Base-by-base conservation (phyloP, 345 rosid genomes). In the Nasturtium officinale region DNA sequence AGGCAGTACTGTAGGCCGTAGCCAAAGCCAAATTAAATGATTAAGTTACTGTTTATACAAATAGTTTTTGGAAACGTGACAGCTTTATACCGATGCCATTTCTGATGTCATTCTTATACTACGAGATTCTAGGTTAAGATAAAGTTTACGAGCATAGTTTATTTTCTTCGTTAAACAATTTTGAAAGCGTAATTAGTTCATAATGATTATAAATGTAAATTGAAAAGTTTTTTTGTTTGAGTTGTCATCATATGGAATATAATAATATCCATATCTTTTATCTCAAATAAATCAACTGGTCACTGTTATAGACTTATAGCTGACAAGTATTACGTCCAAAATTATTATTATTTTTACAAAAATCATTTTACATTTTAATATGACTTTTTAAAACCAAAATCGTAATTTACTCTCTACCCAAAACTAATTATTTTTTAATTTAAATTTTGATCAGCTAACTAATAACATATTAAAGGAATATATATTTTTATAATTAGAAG, bases 51-150 rank as follows among this genome's bases (percentile, higher is more conserved):
- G 6, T 6, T 28, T 61, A 35, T 35, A 47, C 43, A 10, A 70
- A 7, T 61, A 25, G 21, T 21, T 54, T 12, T 42, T 54, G 9
- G 17, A 18, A 43, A 45, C 50, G 42, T 25, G 65, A 25, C 29
- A 35, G 29, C 65, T 25, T 65, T 12, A 21, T 35, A 7, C 4
- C 29, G 60, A 35, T 38, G 48, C 23, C 9, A 21, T 35, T 50
- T 65, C 58, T 51, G 51, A 74, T 65, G 67, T 57, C 72, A 57
- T 47, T 47, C 61, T 25, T 61, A 37, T 26, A 47, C 12, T 12
- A 23, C 2, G 29, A 59, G 13, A 70, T 20, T 71, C 25, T 32
- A 8, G 25, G 6, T 47, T n/a, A 52, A 50, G 6, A 25, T 72
- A 8, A 61, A 61, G 3, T 4, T 15, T 13, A 71, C 29, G 8